Conservation (phyloP, 352 stramenopile genomes). For the Globisporangium cederbergense region DNA sequence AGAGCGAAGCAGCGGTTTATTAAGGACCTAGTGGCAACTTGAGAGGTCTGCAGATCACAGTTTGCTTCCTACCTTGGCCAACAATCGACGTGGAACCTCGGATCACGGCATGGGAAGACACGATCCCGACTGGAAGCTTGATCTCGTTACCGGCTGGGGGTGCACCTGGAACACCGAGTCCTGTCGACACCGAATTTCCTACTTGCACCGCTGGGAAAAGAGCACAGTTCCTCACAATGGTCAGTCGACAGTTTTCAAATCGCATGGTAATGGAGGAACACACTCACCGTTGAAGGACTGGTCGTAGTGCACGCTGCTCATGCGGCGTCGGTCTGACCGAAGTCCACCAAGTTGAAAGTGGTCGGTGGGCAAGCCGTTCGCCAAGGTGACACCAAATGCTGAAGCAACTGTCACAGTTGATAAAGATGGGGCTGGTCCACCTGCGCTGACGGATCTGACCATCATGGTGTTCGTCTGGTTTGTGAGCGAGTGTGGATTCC, state of each 20-base stretch:
- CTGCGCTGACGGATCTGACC: conserved; percentile 14
- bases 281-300: conserved; percentile 31
- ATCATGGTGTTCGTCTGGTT: conserved; percentile 27
- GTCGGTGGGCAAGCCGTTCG: conserved; percentile 22
- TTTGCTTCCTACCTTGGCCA: conserved; percentile 30
- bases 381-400: conserved; percentile 26
- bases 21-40: neutral
- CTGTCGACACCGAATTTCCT: conserved; percentile 1
- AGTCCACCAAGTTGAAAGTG: conserved; percentile 34
- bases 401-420: conserved; percentile 49
- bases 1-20: conserved; percentile 2
- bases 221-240: neutral
- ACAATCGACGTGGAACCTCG: conserved; percentile 25
- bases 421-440: conserved; percentile 19
- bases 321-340: conserved; percentile 38
- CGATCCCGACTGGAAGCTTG: conserved; percentile 33
- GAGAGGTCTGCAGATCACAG: conserved; percentile 11
- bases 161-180: neutral
- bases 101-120: conserved; percentile 47
- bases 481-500: conserved; percentile 17
- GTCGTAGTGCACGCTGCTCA: conserved; percentile 61
- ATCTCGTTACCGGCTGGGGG: conserved; percentile 4
- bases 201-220: conserved; percentile 9
- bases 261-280: neutral
- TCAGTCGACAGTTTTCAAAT: neutral